These are phyloP conservation scores for Castanopsis chinensis DNA, from an alignment of 306 rosid species.

Conservation along the genomic window DNA sequence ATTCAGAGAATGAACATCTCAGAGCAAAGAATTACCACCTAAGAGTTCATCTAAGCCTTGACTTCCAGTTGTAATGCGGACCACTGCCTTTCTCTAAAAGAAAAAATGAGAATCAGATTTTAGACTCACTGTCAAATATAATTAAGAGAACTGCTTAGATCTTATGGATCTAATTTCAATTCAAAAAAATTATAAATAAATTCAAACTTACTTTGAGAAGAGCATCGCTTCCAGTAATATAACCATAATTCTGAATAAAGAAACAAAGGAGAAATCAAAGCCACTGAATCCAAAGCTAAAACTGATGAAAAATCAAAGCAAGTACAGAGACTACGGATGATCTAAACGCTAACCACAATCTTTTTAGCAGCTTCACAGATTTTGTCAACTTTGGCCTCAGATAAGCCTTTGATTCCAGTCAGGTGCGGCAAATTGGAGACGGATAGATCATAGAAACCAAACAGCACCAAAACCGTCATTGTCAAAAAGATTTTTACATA, in stretches of 20 bases:
- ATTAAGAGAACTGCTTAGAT: background rate
- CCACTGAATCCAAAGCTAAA: background rate
- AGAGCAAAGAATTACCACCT: conserved; percentile 61
- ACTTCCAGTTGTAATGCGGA: conserved; percentile 90
- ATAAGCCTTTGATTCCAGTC: conserved; percentile 91
- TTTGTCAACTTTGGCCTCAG: conserved; percentile 96
- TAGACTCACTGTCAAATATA: conserved; percentile 4
- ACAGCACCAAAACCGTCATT: background rate
- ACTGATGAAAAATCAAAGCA: background rate
- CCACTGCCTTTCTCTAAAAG: conserved; percentile 70
- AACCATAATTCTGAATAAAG: conserved; percentile 70
- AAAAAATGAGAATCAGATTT: conserved; percentile 20
- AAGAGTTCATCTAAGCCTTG: conserved; percentile 93
- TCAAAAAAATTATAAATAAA: background rate
- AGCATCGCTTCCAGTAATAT: conserved; percentile 89
- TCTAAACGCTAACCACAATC: conserved; percentile 61
- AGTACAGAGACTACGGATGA: conserved; percentile 10
- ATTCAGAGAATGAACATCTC: background rate
- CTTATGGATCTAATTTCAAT: conserved; percentile 21
- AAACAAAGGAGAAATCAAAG: conserved; percentile 1
- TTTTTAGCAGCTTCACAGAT: conserved; percentile 99
- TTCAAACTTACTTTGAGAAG: conserved; percentile 59
- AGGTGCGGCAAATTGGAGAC: conserved; percentile 49
- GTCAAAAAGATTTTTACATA: conserved; percentile 1
- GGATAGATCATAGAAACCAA: background rate